Base-by-base conservation (phyloP, 345 rosid genomes). In the Salix koriyanagi region DNA sequence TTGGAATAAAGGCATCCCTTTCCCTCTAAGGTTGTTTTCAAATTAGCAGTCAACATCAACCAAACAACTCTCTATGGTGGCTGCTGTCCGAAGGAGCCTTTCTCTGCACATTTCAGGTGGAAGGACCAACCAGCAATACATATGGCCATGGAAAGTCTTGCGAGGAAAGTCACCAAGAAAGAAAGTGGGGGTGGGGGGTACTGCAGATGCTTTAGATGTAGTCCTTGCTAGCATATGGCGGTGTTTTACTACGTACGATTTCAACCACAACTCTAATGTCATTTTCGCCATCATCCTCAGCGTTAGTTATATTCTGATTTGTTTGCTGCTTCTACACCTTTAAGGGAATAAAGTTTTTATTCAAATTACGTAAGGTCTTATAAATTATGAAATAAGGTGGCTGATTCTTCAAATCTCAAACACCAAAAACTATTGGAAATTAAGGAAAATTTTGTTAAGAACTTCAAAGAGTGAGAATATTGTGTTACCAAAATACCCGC, bases 61-160 rank as follows among this genome's bases (percentile, higher is more conserved):
- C 28, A 11, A 68, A 58, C 39, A 42, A 61, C 32, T 65, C n/a
- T 13, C 19, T 10, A 23, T 19, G 19, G n/a, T 18, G 74, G 56
- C 23, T 39, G 79, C 48, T 67, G 82, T 72, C 73, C 16, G 65
- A 36, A 66, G 78, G 80, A 73, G 76, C 79, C 76, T 60, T 32
- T 67, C 62, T 21, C 62, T 8, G 19, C 12, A 36, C 21, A 19
- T 28, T 75, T 72, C 73, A 60, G 83, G 37, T 82, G 76, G 79
- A 86, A 67, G 36, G 36, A 34, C 36, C 89, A 77, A 90, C 87
- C 91, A 66, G 80, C 88, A 80, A 68, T 60, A 83, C 34, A 34
- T 34, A 34, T 81, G 61, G 80, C 75, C 39, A 46, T 3, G 19
- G 34, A 13, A 16, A 60, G 69, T 75, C 85, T 84, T 84, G 62